These are phyloP conservation scores for Diaporthe citriasiana DNA, from an alignment of 2,329 filamentous ascomycete species.

Conservation along the genomic window DNA sequence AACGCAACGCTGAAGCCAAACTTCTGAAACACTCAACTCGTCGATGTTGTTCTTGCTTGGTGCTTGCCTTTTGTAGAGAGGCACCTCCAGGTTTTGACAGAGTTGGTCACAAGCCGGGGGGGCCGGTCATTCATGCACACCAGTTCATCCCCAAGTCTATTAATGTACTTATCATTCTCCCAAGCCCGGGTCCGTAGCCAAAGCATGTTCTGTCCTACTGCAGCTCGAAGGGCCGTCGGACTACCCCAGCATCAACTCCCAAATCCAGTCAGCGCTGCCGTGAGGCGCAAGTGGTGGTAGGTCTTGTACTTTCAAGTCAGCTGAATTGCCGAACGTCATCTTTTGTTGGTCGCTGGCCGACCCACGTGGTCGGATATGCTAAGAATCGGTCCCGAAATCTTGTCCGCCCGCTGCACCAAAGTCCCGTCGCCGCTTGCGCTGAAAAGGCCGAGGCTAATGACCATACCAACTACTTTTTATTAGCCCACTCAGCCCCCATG, in stretches of 20 bases:
- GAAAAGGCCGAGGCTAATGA: neutral
- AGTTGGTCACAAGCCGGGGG: neutral
- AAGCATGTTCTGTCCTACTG: constrained; percentile 14
- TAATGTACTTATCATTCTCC: constrained; percentile 15
- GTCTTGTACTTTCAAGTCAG: constrained; percentile 7
- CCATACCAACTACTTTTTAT: neutral
- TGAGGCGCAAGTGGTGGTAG: constrained; percentile 1
- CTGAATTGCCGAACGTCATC: constrained; percentile 6
- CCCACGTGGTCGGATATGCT: neutral
- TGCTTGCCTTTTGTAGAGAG: neutral
- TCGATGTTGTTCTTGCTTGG: neutral
- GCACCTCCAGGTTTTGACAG: neutral
- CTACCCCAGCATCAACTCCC: constrained; percentile 21
- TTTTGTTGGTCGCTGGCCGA: neutral
- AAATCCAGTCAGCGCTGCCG: constrained; percentile 24
- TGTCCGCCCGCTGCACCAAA: neutral
- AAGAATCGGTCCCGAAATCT: constrained; percentile 19
- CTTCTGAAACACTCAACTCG: neutral
- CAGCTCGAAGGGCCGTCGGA: constrained; percentile 5
- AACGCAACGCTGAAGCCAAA: neutral
- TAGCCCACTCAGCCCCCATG: neutral
- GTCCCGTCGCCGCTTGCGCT: neutral
- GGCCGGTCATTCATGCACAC: neutral
- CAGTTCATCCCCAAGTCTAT: neutral
- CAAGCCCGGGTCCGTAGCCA: neutral